Percentiles rank a stretch among this genome's conserved stretches.
These are phyloP conservation scores for Emergomyces africanus DNA, from an alignment of 2,329 filamentous ascomycete genomes.

Conservation along the genomic window DNA sequence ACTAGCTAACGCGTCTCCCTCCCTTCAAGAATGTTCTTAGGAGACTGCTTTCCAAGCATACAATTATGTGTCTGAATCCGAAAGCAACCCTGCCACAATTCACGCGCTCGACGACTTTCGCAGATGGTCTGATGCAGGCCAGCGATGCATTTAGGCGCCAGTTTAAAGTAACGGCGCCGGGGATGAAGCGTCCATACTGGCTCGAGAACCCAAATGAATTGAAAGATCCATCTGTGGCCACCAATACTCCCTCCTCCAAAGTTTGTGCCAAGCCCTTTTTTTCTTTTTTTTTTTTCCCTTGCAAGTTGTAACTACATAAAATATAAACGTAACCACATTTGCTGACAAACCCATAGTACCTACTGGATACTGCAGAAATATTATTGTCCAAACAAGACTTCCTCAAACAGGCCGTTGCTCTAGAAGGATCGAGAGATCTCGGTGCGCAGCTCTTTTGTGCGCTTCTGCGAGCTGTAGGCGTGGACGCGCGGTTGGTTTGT, in stretches of 20 bases:
- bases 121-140: constrained; percentile 62
- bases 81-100: constrained; percentile 57
- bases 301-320: too few species aligned
- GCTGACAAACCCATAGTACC: constrained; percentile 4
- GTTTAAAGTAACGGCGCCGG: constrained; percentile 59
- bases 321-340: not conserved
- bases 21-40: constrained; percentile 33
- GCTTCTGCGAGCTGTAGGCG: constrained; percentile 65
- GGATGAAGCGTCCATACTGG: constrained; percentile 62
- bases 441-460: constrained; percentile 88
- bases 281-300: not conserved
- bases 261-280: constrained; percentile 6
- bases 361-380: constrained; percentile 47
- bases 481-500: constrained; percentile 73
- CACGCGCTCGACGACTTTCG: constrained; percentile 60
- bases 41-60: constrained; percentile 52
- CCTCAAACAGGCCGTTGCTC: constrained; percentile 49
- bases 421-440: constrained; percentile 75
- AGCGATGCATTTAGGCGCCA: constrained; percentile 53
- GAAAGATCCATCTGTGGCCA: constrained; percentile 40
- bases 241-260: too few species aligned
- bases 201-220: constrained; percentile 52
- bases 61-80: constrained; percentile 55
- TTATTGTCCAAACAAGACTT: constrained; percentile 63
- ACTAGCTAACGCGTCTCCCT: not conserved